Conservation (phyloP, 495 filamentous ascomycete genomes). For the Tuber aestivum region DNA sequence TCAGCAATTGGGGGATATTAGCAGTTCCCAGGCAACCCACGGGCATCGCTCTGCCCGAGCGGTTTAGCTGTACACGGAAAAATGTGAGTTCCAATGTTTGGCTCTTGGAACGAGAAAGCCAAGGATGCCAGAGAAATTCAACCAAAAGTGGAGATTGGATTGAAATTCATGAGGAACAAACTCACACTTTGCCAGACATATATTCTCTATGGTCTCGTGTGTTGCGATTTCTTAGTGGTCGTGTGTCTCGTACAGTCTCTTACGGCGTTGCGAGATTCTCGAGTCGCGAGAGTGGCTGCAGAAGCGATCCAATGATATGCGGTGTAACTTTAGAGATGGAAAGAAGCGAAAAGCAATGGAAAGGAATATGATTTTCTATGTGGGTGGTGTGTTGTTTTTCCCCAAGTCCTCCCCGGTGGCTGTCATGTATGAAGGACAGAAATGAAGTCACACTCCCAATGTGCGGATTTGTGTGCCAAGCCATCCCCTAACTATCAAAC, state of each 20-base stretch:
- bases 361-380: no score
- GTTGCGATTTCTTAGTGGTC: not conserved
- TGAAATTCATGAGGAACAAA: slow-evolving; percentile 6
- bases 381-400: no score
- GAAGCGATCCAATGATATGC: no score
- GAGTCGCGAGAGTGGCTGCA: no score
- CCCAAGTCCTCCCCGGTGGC: no score
- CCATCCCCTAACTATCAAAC: no score
- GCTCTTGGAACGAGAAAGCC: slow-evolving; percentile 8
- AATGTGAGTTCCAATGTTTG: slow-evolving; percentile 45
- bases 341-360: no score
- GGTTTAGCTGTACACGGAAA: slow-evolving; percentile 45
- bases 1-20: slow-evolving; percentile 11
- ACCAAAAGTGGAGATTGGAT: not conserved
- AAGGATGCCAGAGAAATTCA: not conserved
- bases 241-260: not conserved
- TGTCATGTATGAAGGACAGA: no score
- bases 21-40: slow-evolving; percentile 27
- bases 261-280: no score
- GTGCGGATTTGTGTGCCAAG: no score
- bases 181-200: slow-evolving; percentile 35
- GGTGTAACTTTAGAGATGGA: no score
- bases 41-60: slow-evolving; percentile 54
- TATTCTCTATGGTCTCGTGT: slow-evolving; percentile 12
- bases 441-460: no score